These are phyloP conservation scores for Albugo candida DNA, from an alignment of 352 stramenopile species.

Conservation along the genomic window DNA sequence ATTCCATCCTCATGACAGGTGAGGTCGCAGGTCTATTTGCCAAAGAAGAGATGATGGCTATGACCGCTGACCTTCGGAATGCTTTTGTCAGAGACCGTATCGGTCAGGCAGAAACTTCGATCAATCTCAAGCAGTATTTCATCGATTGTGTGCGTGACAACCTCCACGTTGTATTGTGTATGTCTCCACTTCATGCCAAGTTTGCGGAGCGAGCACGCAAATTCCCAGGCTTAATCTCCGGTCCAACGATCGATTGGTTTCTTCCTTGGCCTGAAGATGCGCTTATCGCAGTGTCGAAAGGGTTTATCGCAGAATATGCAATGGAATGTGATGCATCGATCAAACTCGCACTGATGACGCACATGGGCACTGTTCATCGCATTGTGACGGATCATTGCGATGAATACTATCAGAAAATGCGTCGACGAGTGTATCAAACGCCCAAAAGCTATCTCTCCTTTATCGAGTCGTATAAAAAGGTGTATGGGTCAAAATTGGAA, in stretches of 20 bases:
- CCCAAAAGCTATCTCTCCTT: slow-evolving; percentile 98
- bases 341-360: slow-evolving; percentile 83
- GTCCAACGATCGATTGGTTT: slow-evolving; percentile 98
- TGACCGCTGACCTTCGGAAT: slow-evolving; percentile 91
- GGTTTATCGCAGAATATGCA: slow-evolving; percentile 91
- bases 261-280: slow-evolving; percentile 97
- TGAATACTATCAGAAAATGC: slow-evolving; percentile 97
- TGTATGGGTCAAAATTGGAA: slow-evolving; percentile 89
- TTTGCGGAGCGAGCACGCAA: slow-evolving; percentile 93
- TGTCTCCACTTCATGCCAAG: slow-evolving; percentile 97
- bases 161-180: slow-evolving; percentile 96
- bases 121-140: slow-evolving; percentile 97
- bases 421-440: slow-evolving; percentile 93
- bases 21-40: slow-evolving; percentile 96
- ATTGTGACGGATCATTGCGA: slow-evolving; percentile 95
- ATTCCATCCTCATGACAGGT: slow-evolving; percentile 95
- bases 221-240: slow-evolving; percentile 93
- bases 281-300: slow-evolving; percentile 90
- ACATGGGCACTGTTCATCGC: slow-evolving; percentile 96
- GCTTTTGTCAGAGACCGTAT: slow-evolving; percentile 90
- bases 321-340: slow-evolving; percentile 84
- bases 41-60: slow-evolving; percentile 98
- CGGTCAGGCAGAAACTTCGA: slow-evolving; percentile 86
- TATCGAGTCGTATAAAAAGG: slow-evolving; percentile 95
- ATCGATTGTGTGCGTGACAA: slow-evolving; percentile 96